Evolutionary conservation across 2,329 filamentous ascomycete species (phyloP).

Genomic region (Pseudocercospora eumusae): DNA sequence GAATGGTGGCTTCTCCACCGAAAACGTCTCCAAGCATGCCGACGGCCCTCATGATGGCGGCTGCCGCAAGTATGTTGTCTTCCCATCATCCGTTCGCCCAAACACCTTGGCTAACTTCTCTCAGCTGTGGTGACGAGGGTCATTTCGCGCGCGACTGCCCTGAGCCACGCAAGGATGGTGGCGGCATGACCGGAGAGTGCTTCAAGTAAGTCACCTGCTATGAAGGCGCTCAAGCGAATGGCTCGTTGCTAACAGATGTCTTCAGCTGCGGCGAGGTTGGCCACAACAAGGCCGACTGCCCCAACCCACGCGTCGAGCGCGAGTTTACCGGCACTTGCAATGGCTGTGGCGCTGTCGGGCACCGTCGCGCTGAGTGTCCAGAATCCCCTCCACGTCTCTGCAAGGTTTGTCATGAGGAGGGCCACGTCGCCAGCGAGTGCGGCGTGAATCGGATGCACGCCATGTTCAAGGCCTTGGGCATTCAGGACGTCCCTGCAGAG

Average conservation of each 20-base stretch:
- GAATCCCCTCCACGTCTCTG: conserved; percentile 64
- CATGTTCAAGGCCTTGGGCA: conserved; percentile 48
- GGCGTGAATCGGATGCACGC: conserved; percentile 62
- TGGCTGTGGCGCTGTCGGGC: conserved; percentile 56
- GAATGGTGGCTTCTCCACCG: conserved; percentile 26
- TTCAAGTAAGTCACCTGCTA: conserved; percentile 52
- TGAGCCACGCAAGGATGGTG: conserved; percentile 36
- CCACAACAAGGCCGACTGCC: conserved; percentile 65
- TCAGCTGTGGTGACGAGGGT: conserved; percentile 42
- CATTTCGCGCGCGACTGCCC: conserved; percentile 55
- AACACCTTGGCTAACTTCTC: conserved; percentile 34
- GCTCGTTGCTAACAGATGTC: neutral
- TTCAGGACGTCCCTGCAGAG: conserved; percentile 47
- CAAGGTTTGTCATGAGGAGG: conserved; percentile 62
- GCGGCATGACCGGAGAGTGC: conserved; percentile 50
- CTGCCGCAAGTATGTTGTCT: conserved; percentile 41
- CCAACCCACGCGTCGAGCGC: conserved; percentile 56
- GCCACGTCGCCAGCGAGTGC: conserved; percentile 59
- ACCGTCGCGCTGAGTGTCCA: conserved; percentile 65
- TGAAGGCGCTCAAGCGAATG: conserved; percentile 38
- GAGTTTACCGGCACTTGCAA: conserved; percentile 61
- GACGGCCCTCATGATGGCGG: conserved; percentile 34
- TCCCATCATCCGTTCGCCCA: neutral
- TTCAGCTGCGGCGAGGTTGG: conserved; percentile 39
- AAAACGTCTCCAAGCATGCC: conserved; percentile 38